Evolutionary conservation across 345 rosid species (phyloP).

Genomic region (Physaria fendleri): DNA sequence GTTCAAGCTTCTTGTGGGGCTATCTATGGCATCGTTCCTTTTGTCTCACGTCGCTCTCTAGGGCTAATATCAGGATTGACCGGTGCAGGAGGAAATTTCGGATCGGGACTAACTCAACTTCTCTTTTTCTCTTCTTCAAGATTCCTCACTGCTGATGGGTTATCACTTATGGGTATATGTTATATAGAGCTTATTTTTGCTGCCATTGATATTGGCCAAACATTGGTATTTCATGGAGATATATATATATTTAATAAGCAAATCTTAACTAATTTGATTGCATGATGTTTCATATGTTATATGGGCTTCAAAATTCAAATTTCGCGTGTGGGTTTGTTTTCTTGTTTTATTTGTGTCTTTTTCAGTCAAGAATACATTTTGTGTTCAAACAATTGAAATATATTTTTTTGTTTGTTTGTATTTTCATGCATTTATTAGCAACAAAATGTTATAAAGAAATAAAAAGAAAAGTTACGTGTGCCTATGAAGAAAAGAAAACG

Average conservation of each 20-base stretch:
- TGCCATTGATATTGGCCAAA: neutral
- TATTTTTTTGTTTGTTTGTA: too few species aligned
- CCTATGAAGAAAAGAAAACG: too few species aligned
- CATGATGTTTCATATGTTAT: neutral
- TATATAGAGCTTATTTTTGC: neutral
- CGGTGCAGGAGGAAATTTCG: constrained; percentile 69
- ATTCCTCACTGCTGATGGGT: constrained; percentile 44
- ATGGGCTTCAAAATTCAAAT: neutral
- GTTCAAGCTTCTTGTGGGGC: constrained; percentile 86
- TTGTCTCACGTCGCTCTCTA: constrained; percentile 59
- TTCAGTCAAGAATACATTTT: neutral
- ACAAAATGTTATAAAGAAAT: too few species aligned
- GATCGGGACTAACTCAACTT: constrained; percentile 68
- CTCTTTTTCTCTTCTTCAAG: constrained; percentile 48
- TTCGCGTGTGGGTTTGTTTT: neutral
- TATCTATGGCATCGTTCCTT: constrained; percentile 63
- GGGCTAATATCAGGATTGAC: constrained; percentile 66
- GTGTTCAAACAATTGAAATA: neutral
- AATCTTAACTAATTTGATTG: neutral
- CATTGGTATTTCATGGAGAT: neutral
- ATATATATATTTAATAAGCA: neutral
- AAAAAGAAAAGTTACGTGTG: too few species aligned
- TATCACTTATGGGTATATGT: constrained; percentile 48
- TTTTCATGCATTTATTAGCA: neutral
- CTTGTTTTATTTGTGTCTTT: neutral